Conservation (phyloP, 306 rosid species). For the Begonia peltatifolia region DNA sequence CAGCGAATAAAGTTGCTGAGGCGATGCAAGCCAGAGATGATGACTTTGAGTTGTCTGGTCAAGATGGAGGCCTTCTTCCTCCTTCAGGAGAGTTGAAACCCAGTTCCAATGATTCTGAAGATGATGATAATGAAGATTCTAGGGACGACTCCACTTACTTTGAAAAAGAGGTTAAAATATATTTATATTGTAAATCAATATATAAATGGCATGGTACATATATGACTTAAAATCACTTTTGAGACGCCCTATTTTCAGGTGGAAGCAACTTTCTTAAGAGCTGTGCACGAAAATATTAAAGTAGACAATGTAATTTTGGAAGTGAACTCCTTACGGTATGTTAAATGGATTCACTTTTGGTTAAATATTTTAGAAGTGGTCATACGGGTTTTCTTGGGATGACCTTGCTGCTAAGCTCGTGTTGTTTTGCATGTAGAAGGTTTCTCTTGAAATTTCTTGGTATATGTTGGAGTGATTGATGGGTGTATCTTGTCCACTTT, state of each 20-base stretch:
- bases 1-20: slow-evolving; percentile 66
- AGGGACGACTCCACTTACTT: slow-evolving; percentile 54
- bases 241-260: slow-evolving; percentile 39
- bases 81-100: slow-evolving; percentile 64
- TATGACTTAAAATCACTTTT: slow-evolving; percentile 1
- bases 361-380: too few species aligned
- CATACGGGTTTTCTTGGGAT: too few species aligned
- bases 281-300: slow-evolving; percentile 73
- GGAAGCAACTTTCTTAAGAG: slow-evolving; percentile 89
- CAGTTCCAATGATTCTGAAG: slow-evolving; percentile 50
- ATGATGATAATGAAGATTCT: slow-evolving; percentile 42
- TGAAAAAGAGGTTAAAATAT: slow-evolving; percentile 59
- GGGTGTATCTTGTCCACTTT: too few species aligned
- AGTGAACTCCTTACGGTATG: slow-evolving; percentile 78
- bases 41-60: slow-evolving; percentile 37
- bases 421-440: too few species aligned
- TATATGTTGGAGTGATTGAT: too few species aligned
- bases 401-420: too few species aligned
- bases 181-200: slow-evolving; percentile 6
- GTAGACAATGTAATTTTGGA: slow-evolving; percentile 63
- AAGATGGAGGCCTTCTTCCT: slow-evolving; percentile 56
- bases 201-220: neutral
- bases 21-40: slow-evolving; percentile 40
- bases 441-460: too few species aligned
- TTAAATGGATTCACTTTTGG: slow-evolving; percentile 1